Evolutionary conservation across 768 basidiomycete species (phyloP), one percentile per base, ranked within the genome.

Genomic region (Hydnum rufescens): DNA sequence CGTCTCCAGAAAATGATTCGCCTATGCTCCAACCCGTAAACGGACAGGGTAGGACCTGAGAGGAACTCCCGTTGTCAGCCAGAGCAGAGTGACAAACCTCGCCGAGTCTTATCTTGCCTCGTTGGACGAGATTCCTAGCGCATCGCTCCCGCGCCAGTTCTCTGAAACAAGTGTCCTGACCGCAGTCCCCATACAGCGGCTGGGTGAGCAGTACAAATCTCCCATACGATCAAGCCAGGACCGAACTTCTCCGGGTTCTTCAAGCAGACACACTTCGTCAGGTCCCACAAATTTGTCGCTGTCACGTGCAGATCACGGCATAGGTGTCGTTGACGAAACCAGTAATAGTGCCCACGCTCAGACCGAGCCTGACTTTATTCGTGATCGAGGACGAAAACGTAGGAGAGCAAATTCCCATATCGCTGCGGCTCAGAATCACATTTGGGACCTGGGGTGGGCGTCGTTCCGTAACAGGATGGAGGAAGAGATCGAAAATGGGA

Each of bases 381-480:
- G 36, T 13, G 36, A 39, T 39, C 13, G 36, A 22, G 36, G 36
- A 13, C 36, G 36, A 13, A 13, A 13, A 39, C 36, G 36, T 13
- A 13, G 36, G 22, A 39, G 36, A 22, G 36, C 13, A 39, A 39
- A 39, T 39, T 13, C 13, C 13, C 32, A 52, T 13, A 43, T 52
- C 16, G 23, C 30, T 3, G 51, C 32, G 25, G 51, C 51, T 25
- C 32, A 52, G 32, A n/a, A 52, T 25, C 51, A 39, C 4, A 52
- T 52, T 28, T 39, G 52, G 5, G 23, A 53, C 25, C 32, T 29
- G 48, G 52, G 52, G 4, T 53, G 52, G 52, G 47, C 44, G 34
- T 29, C 30, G 3, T 30, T 53, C 29, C 52, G 52, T 22, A 44
- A 44, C 3, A 16, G 42, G 26, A 29, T 52, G 25, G 52, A 53